phyloP scores from a whole-genome alignment of 2,329 filamentous ascomycete species.

The Aureobasidium subglaciale region DNA sequence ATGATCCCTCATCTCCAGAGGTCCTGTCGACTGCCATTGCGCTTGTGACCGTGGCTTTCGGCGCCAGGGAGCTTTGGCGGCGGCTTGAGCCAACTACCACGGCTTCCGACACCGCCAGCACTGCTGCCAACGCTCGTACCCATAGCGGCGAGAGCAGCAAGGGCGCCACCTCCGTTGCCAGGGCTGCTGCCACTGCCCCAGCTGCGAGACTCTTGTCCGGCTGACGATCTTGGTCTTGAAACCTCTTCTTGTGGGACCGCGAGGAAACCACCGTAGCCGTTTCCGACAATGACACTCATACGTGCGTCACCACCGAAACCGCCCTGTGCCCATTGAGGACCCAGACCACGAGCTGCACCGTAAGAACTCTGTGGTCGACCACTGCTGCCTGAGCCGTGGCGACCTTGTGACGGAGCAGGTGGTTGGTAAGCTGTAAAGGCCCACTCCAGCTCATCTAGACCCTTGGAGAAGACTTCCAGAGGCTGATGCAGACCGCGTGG shows the following conservation, averaged over 20 bases:
- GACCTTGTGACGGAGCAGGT: slow-evolving; percentile 32
- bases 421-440: slow-evolving; percentile 57
- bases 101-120: slow-evolving; percentile 11
- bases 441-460: slow-evolving; percentile 61
- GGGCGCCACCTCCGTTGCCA: slow-evolving; percentile 19
- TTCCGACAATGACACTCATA: slow-evolving; percentile 57
- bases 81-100: slow-evolving; percentile 22
- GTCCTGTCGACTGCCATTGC: slow-evolving; percentile 28
- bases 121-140: slow-evolving; percentile 14
- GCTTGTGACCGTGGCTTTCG: slow-evolving; percentile 20
- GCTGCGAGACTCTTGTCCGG: slow-evolving; percentile 3
- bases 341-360: slow-evolving; percentile 39
- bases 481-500: slow-evolving; percentile 45
- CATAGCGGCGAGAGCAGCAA: slow-evolving; percentile 17
- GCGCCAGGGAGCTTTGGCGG: slow-evolving; percentile 23
- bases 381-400: slow-evolving; percentile 32
- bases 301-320: slow-evolving; percentile 48
- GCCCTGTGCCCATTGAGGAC: slow-evolving; percentile 46
- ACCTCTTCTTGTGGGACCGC: slow-evolving; percentile 52
- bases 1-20: slow-evolving; percentile 26
- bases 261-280: slow-evolving; percentile 60
- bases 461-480: slow-evolving; percentile 59
- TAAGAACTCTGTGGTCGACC: slow-evolving; percentile 41
- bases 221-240: slow-evolving; percentile 25
- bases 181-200: slow-evolving; percentile 1